Evolutionary conservation across 2,329 filamentous ascomycete species (phyloP), one percentile per base, ranked within the genome.

Genomic region (Ophiocordyceps robertsii): DNA sequence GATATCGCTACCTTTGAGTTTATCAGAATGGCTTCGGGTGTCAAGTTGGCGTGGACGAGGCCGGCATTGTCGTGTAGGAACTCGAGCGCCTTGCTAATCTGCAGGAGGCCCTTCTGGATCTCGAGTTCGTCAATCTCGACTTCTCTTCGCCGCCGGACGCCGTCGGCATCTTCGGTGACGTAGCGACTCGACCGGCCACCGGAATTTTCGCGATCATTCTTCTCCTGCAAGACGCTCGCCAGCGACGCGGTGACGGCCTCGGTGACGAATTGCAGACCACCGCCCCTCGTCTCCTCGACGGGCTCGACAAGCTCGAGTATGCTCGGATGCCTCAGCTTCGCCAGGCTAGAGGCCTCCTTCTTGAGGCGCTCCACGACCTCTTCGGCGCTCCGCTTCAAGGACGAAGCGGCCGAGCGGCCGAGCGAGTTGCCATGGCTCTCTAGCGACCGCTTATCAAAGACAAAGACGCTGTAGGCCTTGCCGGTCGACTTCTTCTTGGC

Each of bases 71-170:
- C 90, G 57, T 96, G 90, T 46, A 96, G 66, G 57, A 96, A 96
- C 62, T 96, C 90, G 29, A 96, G 69, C 3, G 89, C 90, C 60
- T 95, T 95, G 56, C 83, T 89, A 48, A 98, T 75, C 61, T 98
- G 92, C 46, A 96, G 66, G 48, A 98, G 62, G 0, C 92, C 92
- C 63, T 98, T 98, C 60, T 98, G 92, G 53, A 96, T 93, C 63
- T 98, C 92, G 45, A 98, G 68, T 64, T 96, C 92, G 57, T 98
- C 92, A 47, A 98, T 86, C 59, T 96, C 90, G 13, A 95, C 63
- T 56, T 96, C 89, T 52, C 84, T 74, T 53, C 86, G 71, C 52
- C 80, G 74, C 49, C 78, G 72, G 40, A 77, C 77, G 31, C 84
- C 84, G 51, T 89, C 82, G 1, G 80, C 69, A 51, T 88, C 83